phyloP scores from a whole-genome alignment of 306 rosid species.

The Hippophae gyantsensis region DNA sequence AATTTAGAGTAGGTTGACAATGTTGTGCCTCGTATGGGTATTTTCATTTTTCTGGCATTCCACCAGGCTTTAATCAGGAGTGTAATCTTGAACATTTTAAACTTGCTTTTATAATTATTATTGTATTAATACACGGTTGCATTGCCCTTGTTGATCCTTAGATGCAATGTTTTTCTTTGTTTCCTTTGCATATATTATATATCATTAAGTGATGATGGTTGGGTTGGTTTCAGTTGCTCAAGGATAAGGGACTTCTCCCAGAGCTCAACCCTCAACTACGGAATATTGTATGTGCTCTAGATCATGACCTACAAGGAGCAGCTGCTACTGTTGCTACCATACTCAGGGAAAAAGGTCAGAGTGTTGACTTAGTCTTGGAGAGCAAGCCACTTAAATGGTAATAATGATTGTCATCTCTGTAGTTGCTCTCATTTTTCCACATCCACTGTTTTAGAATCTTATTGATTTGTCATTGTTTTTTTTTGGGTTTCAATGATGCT shows the following conservation, averaged over 20 bases:
- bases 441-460: slow-evolving; percentile 4
- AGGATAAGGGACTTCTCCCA: slow-evolving; percentile 78
- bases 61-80: not conserved
- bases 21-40: too few species aligned
- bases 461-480: slow-evolving; percentile 5
- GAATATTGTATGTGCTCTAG: slow-evolving; percentile 82
- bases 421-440: slow-evolving; percentile 4
- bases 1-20: too few species aligned
- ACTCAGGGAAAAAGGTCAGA: slow-evolving; percentile 67
- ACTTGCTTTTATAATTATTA: too few species aligned
- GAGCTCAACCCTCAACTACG: slow-evolving; percentile 46
- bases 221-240: slow-evolving; percentile 53
- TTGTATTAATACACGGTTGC: too few species aligned
- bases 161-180: not conserved
- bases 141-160: too few species aligned
- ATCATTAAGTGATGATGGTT: slow-evolving; percentile 1
- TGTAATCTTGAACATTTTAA: not conserved
- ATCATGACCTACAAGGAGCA: slow-evolving; percentile 77
- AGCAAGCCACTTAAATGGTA: slow-evolving; percentile 94
- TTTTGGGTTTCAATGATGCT: slow-evolving; percentile 8
- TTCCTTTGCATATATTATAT: not conserved
- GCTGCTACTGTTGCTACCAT: slow-evolving; percentile 76
- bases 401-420: slow-evolving; percentile 5
- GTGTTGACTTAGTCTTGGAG: slow-evolving; percentile 87
- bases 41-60: not conserved